phyloP scores from a whole-genome alignment of 106 monocot species.

The Agapanthus africanus region DNA sequence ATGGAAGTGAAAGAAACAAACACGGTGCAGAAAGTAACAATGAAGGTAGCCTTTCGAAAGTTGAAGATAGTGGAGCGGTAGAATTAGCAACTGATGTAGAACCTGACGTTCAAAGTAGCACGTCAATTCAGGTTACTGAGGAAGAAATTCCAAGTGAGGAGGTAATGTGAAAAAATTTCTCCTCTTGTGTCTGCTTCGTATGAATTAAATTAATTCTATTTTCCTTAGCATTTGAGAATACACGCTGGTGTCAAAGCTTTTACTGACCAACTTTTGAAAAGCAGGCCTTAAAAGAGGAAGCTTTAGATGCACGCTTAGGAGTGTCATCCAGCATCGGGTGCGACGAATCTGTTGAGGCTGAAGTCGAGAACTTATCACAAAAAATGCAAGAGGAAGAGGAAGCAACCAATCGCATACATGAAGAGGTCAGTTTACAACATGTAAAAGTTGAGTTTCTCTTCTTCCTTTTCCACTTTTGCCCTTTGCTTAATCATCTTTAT shows the following conservation, averaged over 20 bases:
- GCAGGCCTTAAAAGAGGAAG: neutral
- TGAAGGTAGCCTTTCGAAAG: neutral
- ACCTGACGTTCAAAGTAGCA: neutral
- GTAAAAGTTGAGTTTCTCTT: too few relatives aligned
- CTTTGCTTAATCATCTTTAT: too few relatives aligned
- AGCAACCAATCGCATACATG: neutral
- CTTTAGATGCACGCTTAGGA: too few relatives aligned
- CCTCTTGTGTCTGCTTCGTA: neutral
- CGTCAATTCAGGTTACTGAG: neutral
- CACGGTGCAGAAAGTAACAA: neutral
- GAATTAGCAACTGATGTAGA: neutral
- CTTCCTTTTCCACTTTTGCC: too few relatives aligned
- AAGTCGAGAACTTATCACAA: neutral
- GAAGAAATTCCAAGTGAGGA: neutral
- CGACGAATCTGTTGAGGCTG: neutral
- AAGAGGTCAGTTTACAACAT: neutral
- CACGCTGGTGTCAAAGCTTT: neutral
- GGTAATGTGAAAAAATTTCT: neutral
- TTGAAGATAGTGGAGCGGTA: neutral
- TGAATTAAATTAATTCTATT: neutral
- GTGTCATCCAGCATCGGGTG: too few relatives aligned
- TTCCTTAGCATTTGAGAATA: neutral
- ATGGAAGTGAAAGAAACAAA: neutral
- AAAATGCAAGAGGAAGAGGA: neutral
- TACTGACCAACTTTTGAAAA: constrained; percentile 4